Percentiles rank a stretch among this genome's conserved stretches.
phyloP scores from a whole-genome alignment of 306 rosid species.

The Senna siamea region DNA sequence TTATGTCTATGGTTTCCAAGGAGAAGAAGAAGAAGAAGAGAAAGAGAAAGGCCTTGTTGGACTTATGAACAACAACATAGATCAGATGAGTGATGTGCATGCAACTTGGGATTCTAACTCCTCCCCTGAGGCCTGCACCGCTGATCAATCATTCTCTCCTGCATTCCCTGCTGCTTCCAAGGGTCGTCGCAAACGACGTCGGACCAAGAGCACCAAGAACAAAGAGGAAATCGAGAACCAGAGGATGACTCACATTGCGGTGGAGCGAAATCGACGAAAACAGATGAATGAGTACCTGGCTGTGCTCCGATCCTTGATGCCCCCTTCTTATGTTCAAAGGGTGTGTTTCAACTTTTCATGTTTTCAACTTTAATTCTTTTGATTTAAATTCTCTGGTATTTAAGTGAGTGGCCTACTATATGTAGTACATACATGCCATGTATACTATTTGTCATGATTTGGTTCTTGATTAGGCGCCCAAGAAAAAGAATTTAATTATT shows the following conservation, averaged over 20 bases:
- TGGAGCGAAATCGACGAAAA: conserved; percentile 86
- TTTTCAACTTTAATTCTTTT: not conserved
- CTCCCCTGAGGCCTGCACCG: conserved; percentile 38
- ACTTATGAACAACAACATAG: conserved; percentile 34
- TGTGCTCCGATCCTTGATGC: conserved; percentile 81
- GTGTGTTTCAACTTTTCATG: conserved; percentile 43
- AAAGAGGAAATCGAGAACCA: conserved; percentile 82
- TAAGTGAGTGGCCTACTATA: not conserved
- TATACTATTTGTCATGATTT: conserved; percentile 6
- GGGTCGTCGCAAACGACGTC: conserved; percentile 61
- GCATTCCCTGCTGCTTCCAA: conserved; percentile 27
- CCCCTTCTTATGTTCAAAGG: conserved; percentile 81
- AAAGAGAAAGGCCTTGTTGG: conserved; percentile 13
- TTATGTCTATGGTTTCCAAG: conserved; percentile 14
- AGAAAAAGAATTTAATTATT: not conserved
- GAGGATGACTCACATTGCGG: conserved; percentile 91
- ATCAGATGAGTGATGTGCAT: conserved; percentile 21
- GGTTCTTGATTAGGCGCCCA: not conserved
- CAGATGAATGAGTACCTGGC: conserved; percentile 90
- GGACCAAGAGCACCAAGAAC: conserved; percentile 60
- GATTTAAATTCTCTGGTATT: not conserved
- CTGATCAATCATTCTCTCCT: not conserved
- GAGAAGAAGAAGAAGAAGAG: conserved; percentile 22
- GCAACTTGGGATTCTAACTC: conserved; percentile 44
- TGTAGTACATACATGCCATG: not conserved